Percentiles rank a stretch among this genome's conserved stretches.
Conservation (phyloP, 2,329 filamentous ascomycete genomes). For the Pyrenophora tritici-repentis region DNA sequence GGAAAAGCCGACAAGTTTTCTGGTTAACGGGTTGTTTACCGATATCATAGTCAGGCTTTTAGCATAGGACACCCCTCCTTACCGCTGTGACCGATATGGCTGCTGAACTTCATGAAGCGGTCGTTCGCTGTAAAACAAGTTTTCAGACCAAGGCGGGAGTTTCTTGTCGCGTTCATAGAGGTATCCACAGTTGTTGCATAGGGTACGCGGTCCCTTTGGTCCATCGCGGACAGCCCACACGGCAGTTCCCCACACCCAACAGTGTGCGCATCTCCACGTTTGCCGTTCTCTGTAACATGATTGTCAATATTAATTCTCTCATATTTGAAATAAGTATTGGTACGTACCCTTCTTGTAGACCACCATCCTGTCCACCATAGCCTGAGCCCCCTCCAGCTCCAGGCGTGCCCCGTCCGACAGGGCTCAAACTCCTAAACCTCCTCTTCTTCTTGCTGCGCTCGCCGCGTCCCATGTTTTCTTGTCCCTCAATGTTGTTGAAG, state of each 20-base stretch:
- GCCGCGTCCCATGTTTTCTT: slow-evolving; percentile 86
- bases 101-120: slow-evolving; percentile 31
- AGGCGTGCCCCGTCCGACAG: slow-evolving; percentile 79
- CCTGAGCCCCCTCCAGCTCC: slow-evolving; percentile 64
- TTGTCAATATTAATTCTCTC: slow-evolving; percentile 17
- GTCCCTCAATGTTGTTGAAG: slow-evolving; percentile 59
- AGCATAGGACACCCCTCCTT: background rate
- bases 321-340: slow-evolving; percentile 1
- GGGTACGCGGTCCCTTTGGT: slow-evolving; percentile 77
- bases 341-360: slow-evolving; percentile 53
- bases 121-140: slow-evolving; percentile 63
- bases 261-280: slow-evolving; percentile 88
- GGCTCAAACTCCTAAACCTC: slow-evolving; percentile 85
- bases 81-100: slow-evolving; percentile 25
- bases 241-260: slow-evolving; percentile 82
- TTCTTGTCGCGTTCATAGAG: slow-evolving; percentile 85
- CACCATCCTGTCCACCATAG: slow-evolving; percentile 69
- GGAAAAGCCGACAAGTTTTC: background rate
- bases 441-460: slow-evolving; percentile 96
- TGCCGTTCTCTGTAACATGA: slow-evolving; percentile 65
- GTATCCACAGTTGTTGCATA: slow-evolving; percentile 93
- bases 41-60: background rate
- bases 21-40: background rate
- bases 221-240: slow-evolving; percentile 97
- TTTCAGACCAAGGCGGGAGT: slow-evolving; percentile 76